phyloP scores from a whole-genome alignment of 768 basidiomycete species.

The Stropharia rugosoannulata region DNA sequence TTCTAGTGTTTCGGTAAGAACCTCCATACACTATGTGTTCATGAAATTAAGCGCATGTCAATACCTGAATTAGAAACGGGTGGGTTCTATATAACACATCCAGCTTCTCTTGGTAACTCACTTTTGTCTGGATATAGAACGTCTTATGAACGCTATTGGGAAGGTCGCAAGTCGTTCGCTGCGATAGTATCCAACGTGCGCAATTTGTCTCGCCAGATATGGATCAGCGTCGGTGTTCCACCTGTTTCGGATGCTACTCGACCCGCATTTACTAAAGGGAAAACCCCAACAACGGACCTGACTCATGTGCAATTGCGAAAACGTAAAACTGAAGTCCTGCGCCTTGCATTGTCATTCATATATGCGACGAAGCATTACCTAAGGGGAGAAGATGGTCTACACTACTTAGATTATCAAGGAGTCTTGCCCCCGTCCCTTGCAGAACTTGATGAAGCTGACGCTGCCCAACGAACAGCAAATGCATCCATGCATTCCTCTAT shows the following conservation, averaged over 20 bases:
- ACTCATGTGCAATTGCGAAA: slow-evolving; percentile 54
- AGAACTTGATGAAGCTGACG: slow-evolving; percentile 43
- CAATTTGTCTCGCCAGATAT: slow-evolving; percentile 74
- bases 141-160: slow-evolving; percentile 86
- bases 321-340: slow-evolving; percentile 70
- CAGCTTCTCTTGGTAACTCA: background rate
- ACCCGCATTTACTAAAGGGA: slow-evolving; percentile 46
- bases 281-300: slow-evolving; percentile 43
- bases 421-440: slow-evolving; percentile 65
- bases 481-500: slow-evolving; percentile 44
- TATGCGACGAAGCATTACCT: slow-evolving; percentile 82
- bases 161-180: slow-evolving; percentile 85
- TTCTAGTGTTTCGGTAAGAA: slow-evolving; percentile 80
- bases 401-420: slow-evolving; percentile 64
- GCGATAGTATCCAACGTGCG: slow-evolving; percentile 70
- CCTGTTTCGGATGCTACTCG: slow-evolving; percentile 40
- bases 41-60: background rate
- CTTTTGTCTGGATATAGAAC: slow-evolving; percentile 36
- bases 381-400: slow-evolving; percentile 77
- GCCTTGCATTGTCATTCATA: slow-evolving; percentile 67
- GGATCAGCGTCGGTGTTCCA: slow-evolving; percentile 73
- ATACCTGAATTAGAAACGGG: slow-evolving; percentile 54
- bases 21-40: background rate
- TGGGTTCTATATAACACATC: slow-evolving; percentile 25
- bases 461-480: slow-evolving; percentile 24